These are phyloP conservation scores for Nymphaea thermarum DNA, from an alignment of 164 flowering plant genomes.

Conservation along the genomic window DNA sequence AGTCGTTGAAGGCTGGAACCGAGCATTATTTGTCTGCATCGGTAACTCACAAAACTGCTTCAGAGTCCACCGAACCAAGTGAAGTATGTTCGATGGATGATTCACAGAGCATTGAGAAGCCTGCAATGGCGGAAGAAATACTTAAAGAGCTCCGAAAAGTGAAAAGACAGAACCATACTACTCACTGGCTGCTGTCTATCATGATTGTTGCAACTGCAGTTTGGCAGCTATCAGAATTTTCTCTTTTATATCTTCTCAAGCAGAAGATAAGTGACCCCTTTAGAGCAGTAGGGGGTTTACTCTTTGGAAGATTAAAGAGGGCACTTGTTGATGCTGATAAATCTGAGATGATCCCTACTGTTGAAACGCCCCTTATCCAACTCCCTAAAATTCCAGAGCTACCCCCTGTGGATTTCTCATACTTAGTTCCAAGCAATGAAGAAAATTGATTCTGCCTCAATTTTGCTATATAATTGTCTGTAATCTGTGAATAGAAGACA, in stretches of 20 bases:
- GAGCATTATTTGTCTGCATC: neutral
- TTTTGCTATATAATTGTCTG: too few species aligned
- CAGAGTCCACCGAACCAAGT: neutral
- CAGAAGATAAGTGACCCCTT: constrained; percentile 47
- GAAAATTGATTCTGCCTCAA: too few species aligned
- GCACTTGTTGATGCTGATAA: constrained; percentile 2
- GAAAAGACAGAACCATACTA: constrained; percentile 51
- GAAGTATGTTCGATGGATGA: neutral
- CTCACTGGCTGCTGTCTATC: constrained; percentile 57
- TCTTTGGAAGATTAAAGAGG: constrained; percentile 22
- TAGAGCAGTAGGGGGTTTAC: constrained; percentile 25
- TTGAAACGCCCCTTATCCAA: neutral
- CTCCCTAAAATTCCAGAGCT: neutral
- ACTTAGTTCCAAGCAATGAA: neutral
- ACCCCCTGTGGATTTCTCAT: neutral
- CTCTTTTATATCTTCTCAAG: constrained; percentile 43
- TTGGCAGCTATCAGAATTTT: constrained; percentile 78
- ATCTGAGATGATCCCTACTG: neutral
- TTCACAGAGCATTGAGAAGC: neutral
- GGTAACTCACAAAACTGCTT: neutral
- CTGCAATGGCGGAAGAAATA: constrained; percentile 27
- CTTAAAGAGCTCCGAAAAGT: constrained; percentile 44
- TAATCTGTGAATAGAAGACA: too few species aligned
- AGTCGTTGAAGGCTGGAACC: neutral
- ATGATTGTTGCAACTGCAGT: constrained; percentile 45